A percentile compares a stretch with the other conserved stretches of the same genome.
These are phyloP conservation scores for Tetraselmis striata DNA, from an alignment of 139 green algal genomes.

Conservation along the genomic window DNA sequence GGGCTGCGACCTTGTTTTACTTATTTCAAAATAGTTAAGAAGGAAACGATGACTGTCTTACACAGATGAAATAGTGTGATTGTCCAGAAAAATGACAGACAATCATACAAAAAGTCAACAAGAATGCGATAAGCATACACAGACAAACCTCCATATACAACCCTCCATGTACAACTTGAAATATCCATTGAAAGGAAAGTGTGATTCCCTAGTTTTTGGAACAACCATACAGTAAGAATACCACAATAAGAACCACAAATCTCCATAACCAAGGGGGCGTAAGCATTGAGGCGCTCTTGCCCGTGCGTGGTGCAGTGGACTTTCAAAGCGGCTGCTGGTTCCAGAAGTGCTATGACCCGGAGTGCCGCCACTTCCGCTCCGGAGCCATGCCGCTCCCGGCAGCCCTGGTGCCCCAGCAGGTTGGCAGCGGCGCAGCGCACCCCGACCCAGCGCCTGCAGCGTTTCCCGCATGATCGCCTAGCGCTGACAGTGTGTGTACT, in stretches of 20 bases:
- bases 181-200: neutral
- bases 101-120: too few species aligned
- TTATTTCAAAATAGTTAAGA: too few species aligned
- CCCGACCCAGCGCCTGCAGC: neutral
- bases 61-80: too few species aligned
- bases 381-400: slow-evolving; percentile 31
- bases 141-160: too few species aligned
- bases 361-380: slow-evolving; percentile 43
- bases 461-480: neutral
- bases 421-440: neutral
- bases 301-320: neutral
- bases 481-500: too few species aligned
- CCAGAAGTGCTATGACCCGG: slow-evolving; percentile 57
- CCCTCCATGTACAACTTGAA: neutral
- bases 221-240: too few species aligned
- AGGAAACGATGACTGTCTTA: too few species aligned
- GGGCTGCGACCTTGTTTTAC: too few species aligned
- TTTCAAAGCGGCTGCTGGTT: slow-evolving; percentile 24
- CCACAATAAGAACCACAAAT: neutral
- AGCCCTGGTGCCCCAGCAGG: neutral
- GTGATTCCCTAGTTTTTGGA: too few species aligned
- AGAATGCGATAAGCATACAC: too few species aligned
- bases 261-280: too few species aligned
- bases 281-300: neutral
- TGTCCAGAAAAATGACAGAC: too few species aligned